Evolutionary conservation across 208 protist genomes (phyloP), one percentile per base, ranked within the genome.

Genomic region (Trypanosomatidae sp.): DNA sequence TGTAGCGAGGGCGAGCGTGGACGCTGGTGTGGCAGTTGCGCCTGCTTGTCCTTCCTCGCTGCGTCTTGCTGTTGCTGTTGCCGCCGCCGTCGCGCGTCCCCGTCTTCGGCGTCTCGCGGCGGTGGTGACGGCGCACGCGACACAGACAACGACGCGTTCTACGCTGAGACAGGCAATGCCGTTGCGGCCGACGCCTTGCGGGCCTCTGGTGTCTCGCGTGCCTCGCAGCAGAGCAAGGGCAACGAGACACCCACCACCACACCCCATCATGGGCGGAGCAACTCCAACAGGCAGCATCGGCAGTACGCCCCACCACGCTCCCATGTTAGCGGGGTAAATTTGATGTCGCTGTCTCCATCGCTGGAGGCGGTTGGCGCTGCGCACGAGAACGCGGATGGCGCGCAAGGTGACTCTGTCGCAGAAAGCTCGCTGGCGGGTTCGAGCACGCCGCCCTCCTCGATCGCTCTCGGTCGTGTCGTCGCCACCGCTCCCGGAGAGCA

Each of bases 251-350:
- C 44, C 28, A 8, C 30, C 9, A 17, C 50, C 0, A 6, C 30
- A 6, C 46, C 25, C 17, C 19, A 41, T 7, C 3, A 56, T 6
- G 5, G 68, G n/a, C 1, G 68, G n/a, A 43, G 47, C 33, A n/a
- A n/a, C 9, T 46, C 25, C 22, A 52, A 47, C 46, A 52, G 60
- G 7, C 43, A 33, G 28, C 72, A 72, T 33, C 72, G 78, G 3
- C 69, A 65, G 28, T 83, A 83, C 58, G 68, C 53, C 2, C 78
- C 78, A 25, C 78, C 78, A 15, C 72, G 69, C 9, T 62, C 73
- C 5, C 69, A 28, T 4, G 68, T 69, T 22, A 58, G 8, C 6
- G 64, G 72, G 52, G 66, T 28, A 2, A 33, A 22, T 4, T 46
- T n/a, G 22, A 50, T 17, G 7, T 28, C 25, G 30, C 4, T 9